phyloP scores from a whole-genome alignment of 192 early-diverging fungal genomes.

The Coemansia interrupta region DNA sequence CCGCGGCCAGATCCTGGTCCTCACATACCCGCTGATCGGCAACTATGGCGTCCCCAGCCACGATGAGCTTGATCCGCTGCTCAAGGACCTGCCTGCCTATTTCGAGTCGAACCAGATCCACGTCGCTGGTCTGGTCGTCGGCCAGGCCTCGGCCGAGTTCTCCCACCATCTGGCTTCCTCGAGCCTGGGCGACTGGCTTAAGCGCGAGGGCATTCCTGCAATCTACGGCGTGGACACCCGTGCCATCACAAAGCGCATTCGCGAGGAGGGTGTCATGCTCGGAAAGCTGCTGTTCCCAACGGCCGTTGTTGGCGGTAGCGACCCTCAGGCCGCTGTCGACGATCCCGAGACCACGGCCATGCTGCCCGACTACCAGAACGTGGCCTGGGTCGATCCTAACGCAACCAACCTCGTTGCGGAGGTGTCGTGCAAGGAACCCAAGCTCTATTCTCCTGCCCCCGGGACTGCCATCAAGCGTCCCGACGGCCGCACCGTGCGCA shows the following conservation, averaged over 20 bases:
- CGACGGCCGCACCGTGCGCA: conserved; percentile 67
- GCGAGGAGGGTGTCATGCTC: conserved; percentile 82
- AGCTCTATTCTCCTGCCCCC: conserved; percentile 69
- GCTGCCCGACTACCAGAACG: conserved; percentile 71
- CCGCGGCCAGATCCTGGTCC: conserved; percentile 93
- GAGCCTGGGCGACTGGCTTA: conserved; percentile 86
- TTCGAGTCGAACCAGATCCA: conserved; percentile 97
- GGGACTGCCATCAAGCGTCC: conserved; percentile 47
- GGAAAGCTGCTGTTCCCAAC: conserved; percentile 89
- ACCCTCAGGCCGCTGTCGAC: conserved; percentile 34
- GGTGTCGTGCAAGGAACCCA: conserved; percentile 82
- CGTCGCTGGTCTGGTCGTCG: conserved; percentile 87
- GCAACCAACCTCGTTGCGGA: conserved; percentile 88
- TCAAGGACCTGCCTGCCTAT: conserved; percentile 87
- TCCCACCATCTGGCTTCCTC: conserved; percentile 89
- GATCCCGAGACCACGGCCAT: conserved; percentile 49
- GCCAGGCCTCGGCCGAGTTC: conserved; percentile 84
- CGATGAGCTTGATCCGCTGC: conserved; percentile 72
- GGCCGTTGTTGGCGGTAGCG: conserved; percentile 47
- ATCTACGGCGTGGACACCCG: conserved; percentile 95
- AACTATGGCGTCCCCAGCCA: conserved; percentile 97
- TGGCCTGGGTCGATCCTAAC: conserved; percentile 93
- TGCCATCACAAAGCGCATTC: conserved; percentile 95
- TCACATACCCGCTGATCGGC: conserved; percentile 96
- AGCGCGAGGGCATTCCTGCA: conserved; percentile 87